Conservation (phyloP, 2,329 filamentous ascomycete species). For the Aspergillus hiratsukae region DNA sequence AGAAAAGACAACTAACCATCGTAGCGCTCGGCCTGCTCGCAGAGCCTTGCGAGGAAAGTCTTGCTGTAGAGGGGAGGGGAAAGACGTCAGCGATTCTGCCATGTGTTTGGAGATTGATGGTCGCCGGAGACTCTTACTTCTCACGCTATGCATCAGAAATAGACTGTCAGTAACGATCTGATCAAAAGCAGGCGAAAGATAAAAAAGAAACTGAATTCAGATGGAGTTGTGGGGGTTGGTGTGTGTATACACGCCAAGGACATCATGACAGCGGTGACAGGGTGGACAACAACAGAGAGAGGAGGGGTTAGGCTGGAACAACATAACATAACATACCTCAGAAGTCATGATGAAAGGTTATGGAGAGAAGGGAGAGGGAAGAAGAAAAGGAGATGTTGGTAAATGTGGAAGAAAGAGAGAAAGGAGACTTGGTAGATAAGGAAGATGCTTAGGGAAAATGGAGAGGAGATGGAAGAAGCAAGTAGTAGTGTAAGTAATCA, state of each 20-base stretch:
- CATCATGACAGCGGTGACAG: conserved; percentile 24
- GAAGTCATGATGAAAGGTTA: conserved; percentile 52
- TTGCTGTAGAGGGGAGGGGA: conserved; percentile 60
- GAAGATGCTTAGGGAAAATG: conserved; percentile 2
- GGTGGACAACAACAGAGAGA: conserved; percentile 27
- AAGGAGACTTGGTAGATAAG: conserved; percentile 8
- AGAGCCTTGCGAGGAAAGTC: conserved; percentile 99
- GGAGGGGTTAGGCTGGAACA: conserved; percentile 33
- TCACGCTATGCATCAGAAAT: conserved; percentile 55
- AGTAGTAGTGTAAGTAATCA: conserved; percentile 7
- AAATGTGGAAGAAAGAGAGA: conserved; percentile 7
- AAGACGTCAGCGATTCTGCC: conserved; percentile 33
- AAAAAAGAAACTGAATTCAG: conserved; percentile 21
- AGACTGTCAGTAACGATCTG: conserved; percentile 21
- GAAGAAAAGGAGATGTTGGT: conserved; percentile 17
- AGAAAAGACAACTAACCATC: conserved; percentile 61
- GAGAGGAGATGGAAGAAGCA: conserved; percentile 1
- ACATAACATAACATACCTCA: conserved; percentile 53
- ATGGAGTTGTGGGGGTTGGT: conserved; percentile 6
- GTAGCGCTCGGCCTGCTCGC: conserved; percentile 99
- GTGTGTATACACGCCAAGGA: conserved; percentile 7
- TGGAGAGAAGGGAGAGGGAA: conserved; percentile 13
- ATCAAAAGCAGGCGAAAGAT: background rate
- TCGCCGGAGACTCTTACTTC: conserved; percentile 52
- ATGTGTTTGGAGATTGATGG: conserved; percentile 11